These are phyloP conservation scores for Micractinium sp. DNA, from an alignment of 139 green algal genomes.

Conservation along the genomic window DNA sequence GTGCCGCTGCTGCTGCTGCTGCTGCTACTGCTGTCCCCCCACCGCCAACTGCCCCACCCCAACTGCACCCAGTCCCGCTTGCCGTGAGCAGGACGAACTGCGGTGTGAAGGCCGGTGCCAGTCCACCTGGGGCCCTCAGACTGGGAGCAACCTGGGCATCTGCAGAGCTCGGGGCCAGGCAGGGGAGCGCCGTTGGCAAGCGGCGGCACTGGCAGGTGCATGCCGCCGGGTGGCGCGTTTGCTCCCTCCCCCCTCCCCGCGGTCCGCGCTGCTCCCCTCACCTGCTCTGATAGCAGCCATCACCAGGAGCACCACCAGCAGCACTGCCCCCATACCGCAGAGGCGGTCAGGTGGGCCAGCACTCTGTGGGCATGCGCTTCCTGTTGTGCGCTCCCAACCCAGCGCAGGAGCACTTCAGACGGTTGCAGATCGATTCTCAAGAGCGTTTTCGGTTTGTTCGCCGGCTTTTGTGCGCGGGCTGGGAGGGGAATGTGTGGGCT, in stretches of 20 bases:
- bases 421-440: too few species aligned
- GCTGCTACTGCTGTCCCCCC: too few species aligned
- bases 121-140: neutral
- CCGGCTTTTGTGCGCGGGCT: too few species aligned
- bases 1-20: too few species aligned
- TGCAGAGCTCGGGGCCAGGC: neutral
- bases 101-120: neutral
- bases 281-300: neutral
- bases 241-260: neutral
- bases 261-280: neutral
- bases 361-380: neutral
- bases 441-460: too few species aligned
- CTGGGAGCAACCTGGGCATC: neutral
- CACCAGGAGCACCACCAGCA: neutral
- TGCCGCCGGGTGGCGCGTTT: neutral
- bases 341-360: neutral
- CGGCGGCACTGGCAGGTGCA: neutral
- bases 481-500: too few species aligned
- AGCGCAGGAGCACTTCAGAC: too few species aligned
- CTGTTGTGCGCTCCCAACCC: too few species aligned
- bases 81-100: constrained; percentile 6
- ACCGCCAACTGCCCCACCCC: too few species aligned
- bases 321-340: neutral
- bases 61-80: neutral
- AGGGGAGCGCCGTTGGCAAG: neutral